These are phyloP conservation scores for Globisporangium camurandrum DNA, from an alignment of 352 stramenopile species.

Conservation along the genomic window DNA sequence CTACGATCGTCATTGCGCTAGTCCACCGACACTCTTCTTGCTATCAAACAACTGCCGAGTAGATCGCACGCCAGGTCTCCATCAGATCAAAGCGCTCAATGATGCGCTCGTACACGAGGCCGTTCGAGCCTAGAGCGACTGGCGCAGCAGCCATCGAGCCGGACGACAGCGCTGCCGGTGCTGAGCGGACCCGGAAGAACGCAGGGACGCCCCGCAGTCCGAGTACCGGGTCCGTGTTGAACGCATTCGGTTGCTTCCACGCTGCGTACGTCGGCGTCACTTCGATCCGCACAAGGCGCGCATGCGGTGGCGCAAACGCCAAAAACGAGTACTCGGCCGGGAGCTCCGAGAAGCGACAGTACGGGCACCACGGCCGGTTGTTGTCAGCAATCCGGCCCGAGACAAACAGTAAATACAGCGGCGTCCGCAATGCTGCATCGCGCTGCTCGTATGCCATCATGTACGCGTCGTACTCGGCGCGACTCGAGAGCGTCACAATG, in stretches of 20 bases:
- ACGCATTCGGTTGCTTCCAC: slow-evolving; percentile 56
- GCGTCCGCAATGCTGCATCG: slow-evolving; percentile 20
- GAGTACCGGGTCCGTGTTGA: slow-evolving; percentile 44
- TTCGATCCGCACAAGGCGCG: slow-evolving; percentile 54
- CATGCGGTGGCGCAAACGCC: slow-evolving; percentile 45
- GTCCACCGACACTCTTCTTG: too few species aligned
- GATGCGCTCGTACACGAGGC: slow-evolving; percentile 31
- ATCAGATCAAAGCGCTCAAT: slow-evolving; percentile 48
- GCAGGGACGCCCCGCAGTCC: slow-evolving; percentile 43
- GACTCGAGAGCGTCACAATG: slow-evolving; percentile 39
- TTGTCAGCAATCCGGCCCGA: slow-evolving; percentile 57
- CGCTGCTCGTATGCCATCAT: slow-evolving; percentile 35
- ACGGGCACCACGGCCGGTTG: slow-evolving; percentile 73
- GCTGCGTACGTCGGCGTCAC: slow-evolving; percentile 50
- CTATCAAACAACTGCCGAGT: too few species aligned
- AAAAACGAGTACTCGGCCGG: slow-evolving; percentile 69
- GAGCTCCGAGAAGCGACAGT: slow-evolving; percentile 71
- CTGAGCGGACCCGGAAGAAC: slow-evolving; percentile 30
- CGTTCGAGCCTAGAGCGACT: slow-evolving; percentile 7
- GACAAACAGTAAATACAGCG: slow-evolving; percentile 61
- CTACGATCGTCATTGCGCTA: too few species aligned
- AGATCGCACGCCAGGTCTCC: slow-evolving; percentile 29
- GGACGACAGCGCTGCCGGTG: too few species aligned
- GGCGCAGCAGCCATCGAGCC: too few species aligned
- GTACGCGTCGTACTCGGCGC: slow-evolving; percentile 30